Base-by-base conservation (phyloP, 352 stramenopile genomes). In the Blastocystis sp. region DNA sequence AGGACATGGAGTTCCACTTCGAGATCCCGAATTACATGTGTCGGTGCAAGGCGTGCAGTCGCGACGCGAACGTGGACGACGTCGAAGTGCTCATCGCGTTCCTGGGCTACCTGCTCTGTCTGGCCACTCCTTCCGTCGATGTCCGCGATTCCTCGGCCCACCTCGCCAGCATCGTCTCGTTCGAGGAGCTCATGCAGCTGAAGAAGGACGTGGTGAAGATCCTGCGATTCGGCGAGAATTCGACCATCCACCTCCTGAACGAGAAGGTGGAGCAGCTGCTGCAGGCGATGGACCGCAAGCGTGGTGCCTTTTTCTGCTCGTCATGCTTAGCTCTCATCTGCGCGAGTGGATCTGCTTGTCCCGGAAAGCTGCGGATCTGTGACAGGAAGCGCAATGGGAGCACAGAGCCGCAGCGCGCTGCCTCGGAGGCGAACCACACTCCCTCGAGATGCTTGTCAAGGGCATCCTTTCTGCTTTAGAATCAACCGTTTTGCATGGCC, bases 11-110 rank as follows among this genome's bases (percentile, higher is more conserved):
- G 2, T 79, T 79, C n/a, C 69, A 79, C 40, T 79, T 56, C 23
- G 19, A 79, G 10, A 64, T 59, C 9, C 21, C 43, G n/a, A 56
- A 79, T 19, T 79, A 79, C 40, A 62, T 38, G 28, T 79, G 69
- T 60, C 69, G 43, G 41, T 79, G 69, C 40, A 34, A n/a, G 21
- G 3, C 23, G 4, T 79, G 69, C 56, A 62, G 28, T 21, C 9
- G 61, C 19, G 43, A 28, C 11, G 19, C 28, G n/a, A 41, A 59
- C 23, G 5, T n/a, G 5, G 69, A 79, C 21, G 43, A 41, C 38
- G 10, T 79, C 5, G 69, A 79, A 45, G n/a, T 43, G 41, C 7
- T 79, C 21, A 28, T 61, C 41, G 38, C 23, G n/a, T 62, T 61
- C 61, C 14, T 79, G 17, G 56, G 43, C 21, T 62, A 62, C 43